These are phyloP conservation scores for Candida silvicultrix DNA, from an alignment of 805 yeast genomes.

Conservation along the genomic window DNA sequence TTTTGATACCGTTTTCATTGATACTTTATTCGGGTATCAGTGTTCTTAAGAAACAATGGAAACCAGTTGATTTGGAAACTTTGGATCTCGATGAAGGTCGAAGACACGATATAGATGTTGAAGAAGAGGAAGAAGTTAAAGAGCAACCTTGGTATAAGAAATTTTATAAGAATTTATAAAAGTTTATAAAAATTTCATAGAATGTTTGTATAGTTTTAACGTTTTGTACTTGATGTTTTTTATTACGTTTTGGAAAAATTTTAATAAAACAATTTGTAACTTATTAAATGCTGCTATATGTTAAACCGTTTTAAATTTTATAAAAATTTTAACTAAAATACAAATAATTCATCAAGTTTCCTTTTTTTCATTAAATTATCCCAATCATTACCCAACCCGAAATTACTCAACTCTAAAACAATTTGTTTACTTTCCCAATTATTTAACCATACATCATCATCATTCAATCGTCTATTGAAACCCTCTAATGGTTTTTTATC, in stretches of 20 bases:
- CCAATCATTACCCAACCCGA: neutral
- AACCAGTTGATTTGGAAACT: constrained; percentile 33
- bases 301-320: no score
- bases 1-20: constrained; percentile 52
- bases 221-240: neutral
- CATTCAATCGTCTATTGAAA: neutral
- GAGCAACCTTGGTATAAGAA: constrained; percentile 8
- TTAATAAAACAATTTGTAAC: no score
- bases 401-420: neutral
- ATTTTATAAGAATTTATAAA: constrained; percentile 6
- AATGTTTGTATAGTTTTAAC: no score
- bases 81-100: constrained; percentile 48
- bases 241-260: neutral
- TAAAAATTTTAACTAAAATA: neutral
- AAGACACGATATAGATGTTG: constrained; percentile 29
- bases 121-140: neutral
- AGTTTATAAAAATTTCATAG: no score
- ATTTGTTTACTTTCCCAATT: neutral
- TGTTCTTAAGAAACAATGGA: constrained; percentile 33
- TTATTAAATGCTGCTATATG: no score
- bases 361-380: neutral
- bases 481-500: neutral
- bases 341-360: neutral
- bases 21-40: constrained; percentile 32
- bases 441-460: neutral